Evolutionary conservation across 1,139 yeast species (phyloP).

Genomic region (Eremothecium coryli): DNA sequence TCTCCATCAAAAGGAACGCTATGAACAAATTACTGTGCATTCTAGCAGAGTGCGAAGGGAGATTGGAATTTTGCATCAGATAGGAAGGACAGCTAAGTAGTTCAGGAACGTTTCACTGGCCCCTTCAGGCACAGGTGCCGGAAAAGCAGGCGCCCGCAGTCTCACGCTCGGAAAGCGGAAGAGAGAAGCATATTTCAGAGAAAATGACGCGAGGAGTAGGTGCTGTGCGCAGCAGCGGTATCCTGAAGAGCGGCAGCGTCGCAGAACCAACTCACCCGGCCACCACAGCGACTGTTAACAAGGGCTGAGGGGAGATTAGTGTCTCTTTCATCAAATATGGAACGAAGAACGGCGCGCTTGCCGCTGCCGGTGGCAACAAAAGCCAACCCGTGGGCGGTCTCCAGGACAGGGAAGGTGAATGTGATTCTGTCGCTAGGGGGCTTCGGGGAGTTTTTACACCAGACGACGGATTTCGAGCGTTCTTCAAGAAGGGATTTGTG

Average conservation of each 20-base stretch:
- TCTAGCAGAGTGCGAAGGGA: no score
- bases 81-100: no score
- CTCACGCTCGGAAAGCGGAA: no score
- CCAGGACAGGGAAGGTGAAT: conserved; percentile 82
- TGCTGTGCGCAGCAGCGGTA: conserved; percentile 43
- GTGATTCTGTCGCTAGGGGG: conserved; percentile 90
- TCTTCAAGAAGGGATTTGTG: conserved; percentile 64
- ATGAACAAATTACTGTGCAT: no score
- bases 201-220: no score
- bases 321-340: conserved; percentile 52
- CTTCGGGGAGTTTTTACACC: conserved; percentile 87
- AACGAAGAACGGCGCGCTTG: conserved; percentile 63
- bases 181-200: no score
- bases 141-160: no score
- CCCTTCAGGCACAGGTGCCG: no score
- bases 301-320: conserved; percentile 59
- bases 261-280: conserved; percentile 69
- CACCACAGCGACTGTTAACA: conserved; percentile 45
- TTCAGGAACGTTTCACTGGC: no score
- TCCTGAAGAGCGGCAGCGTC: conserved; percentile 65
- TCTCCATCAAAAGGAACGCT: no score
- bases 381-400: conserved; percentile 58
- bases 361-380: conserved; percentile 88
- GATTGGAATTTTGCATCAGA: no score
- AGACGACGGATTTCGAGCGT: conserved; percentile 77